These are phyloP conservation scores for Fusarium longipes DNA, from an alignment of 2,329 filamentous ascomycete species.

Conservation along the genomic window DNA sequence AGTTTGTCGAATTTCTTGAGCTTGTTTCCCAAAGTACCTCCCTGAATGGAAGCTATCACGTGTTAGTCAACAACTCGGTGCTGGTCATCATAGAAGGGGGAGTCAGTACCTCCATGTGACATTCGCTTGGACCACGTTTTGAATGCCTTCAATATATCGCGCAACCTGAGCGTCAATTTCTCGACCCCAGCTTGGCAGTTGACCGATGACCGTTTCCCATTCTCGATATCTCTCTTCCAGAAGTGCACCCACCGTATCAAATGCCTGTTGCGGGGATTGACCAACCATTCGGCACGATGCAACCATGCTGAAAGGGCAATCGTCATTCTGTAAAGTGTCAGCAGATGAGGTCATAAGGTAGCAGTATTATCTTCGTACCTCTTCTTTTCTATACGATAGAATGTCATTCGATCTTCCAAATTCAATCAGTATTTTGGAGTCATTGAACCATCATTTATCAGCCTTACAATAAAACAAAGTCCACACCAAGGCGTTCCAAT, in stretches of 20 bases:
- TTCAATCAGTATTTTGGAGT: rapidly evolving
- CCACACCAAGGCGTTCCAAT: constrained; percentile 8
- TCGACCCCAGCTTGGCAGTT: constrained; percentile 13
- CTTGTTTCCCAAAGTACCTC: constrained; percentile 22
- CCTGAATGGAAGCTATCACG: constrained; percentile 20
- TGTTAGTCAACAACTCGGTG: background rate
- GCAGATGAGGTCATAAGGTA: rapidly evolving
- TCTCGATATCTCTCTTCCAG: constrained; percentile 8
- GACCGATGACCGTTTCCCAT: background rate
- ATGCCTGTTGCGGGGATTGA: constrained; percentile 13
- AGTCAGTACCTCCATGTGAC: constrained; percentile 20
- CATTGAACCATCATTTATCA: rapidly evolving
- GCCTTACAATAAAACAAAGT: constrained; percentile 14
- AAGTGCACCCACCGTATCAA: constrained; percentile 2
- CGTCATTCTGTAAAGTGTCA: background rate
- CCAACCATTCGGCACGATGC: constrained; percentile 21
- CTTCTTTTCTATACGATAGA: constrained; percentile 16
- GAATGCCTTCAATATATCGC: constrained; percentile 14
- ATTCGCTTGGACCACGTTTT: constrained; percentile 24
- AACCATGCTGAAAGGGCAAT: constrained; percentile 21
- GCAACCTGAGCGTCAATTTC: constrained; percentile 3
- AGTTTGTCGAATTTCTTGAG: constrained; percentile 12
- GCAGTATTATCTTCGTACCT: background rate
- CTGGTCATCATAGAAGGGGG: rapidly evolving
- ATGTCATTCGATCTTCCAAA: background rate